A percentile compares a stretch with the other conserved stretches of the same genome.
Evolutionary conservation across 768 basidiomycete species (phyloP).

Genomic region (Kwoniella pini): DNA sequence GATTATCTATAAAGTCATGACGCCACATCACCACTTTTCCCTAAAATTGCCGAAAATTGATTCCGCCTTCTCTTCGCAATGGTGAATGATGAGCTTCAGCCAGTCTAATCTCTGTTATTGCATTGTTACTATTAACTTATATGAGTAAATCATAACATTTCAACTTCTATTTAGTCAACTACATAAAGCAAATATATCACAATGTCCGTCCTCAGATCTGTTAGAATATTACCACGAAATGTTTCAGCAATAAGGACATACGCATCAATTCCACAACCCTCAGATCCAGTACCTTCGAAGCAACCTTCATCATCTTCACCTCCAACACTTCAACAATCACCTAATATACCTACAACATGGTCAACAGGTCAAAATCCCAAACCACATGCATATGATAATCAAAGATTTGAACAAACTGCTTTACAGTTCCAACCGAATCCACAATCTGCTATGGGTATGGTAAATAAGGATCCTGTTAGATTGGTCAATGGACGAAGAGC

Average conservation of each 20-base stretch:
- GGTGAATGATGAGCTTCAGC: neutral
- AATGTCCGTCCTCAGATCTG: neutral
- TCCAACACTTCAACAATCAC: constrained; percentile 63
- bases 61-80: constrained; percentile 1
- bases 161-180: too few species aligned
- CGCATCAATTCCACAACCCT: constrained; percentile 30
- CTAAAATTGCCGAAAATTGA: constrained; percentile 20
- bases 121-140: neutral
- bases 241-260: neutral
- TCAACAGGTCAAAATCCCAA: constrained; percentile 72
- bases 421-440: constrained; percentile 87
- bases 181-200: too few species aligned
- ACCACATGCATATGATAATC: constrained; percentile 58
- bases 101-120: constrained; percentile 18
- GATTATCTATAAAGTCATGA: too few species aligned
- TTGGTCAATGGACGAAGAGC: constrained; percentile 80
- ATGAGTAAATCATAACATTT: too few species aligned
- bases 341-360: constrained; percentile 82
- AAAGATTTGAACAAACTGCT: constrained; percentile 89
- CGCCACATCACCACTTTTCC: constrained; percentile 3
- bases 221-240: neutral
- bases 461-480: constrained; percentile 80
- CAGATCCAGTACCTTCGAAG: constrained; percentile 21
- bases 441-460: constrained; percentile 84
- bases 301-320: constrained; percentile 35